Evolutionary conservation across 2,329 filamentous ascomycete species (phyloP).

Genomic region (Pestalotiopsis sp.): DNA sequence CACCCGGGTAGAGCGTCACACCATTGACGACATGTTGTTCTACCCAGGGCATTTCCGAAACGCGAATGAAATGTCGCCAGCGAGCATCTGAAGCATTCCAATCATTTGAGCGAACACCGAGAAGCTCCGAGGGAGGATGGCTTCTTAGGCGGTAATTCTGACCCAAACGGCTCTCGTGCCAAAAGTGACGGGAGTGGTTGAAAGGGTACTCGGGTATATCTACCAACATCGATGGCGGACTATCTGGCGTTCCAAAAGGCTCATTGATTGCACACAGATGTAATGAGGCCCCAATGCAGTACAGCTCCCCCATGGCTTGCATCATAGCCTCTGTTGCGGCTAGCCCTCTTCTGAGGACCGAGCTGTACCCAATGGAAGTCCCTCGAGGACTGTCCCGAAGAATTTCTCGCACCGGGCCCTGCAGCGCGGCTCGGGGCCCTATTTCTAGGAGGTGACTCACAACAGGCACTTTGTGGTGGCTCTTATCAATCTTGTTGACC

Average conservation of each 20-base stretch:
- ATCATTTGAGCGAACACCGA: constrained; percentile 25
- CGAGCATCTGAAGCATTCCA: constrained; percentile 25
- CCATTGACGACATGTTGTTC: constrained; percentile 30
- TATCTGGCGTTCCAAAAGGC: no score
- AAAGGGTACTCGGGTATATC: constrained; percentile 28
- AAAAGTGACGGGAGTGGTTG: constrained; percentile 25
- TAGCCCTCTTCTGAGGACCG: constrained; percentile 17
- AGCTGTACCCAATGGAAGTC: constrained; percentile 13
- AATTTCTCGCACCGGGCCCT: neutral
- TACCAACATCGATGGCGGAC: no score
- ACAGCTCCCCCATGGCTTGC: constrained; percentile 18
- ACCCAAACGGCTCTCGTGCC: constrained; percentile 27
- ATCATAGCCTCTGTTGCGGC: constrained; percentile 16
- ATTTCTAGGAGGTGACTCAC: neutral
- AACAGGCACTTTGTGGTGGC: neutral
- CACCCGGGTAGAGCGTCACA: constrained; percentile 30
- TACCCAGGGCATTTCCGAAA: constrained; percentile 30
- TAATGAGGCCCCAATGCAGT: constrained; percentile 21
- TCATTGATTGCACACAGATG: no score
- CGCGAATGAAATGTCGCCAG: constrained; percentile 28
- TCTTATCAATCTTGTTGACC: neutral
- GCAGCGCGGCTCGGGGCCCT: neutral
- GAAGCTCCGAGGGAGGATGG: constrained; percentile 25
- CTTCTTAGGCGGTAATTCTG: constrained; percentile 21
- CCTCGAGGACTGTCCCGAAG: neutral